These are phyloP conservation scores for Alternaria brassicae DNA, from an alignment of 2,329 filamentous ascomycete genomes.

Conservation along the genomic window DNA sequence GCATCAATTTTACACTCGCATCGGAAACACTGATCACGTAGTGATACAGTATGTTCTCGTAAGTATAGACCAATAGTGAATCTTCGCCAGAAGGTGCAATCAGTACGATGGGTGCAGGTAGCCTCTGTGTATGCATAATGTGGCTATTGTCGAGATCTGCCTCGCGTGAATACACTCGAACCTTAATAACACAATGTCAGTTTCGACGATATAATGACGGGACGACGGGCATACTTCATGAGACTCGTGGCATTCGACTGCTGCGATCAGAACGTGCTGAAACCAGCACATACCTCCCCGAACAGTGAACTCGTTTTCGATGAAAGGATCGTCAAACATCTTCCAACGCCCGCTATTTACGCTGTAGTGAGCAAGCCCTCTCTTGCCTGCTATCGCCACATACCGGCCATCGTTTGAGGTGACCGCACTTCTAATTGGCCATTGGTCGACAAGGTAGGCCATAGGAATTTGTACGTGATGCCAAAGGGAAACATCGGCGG, in stretches of 20 bases:
- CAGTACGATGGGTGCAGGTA: constrained; percentile 87
- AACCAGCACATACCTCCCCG: constrained; percentile 99
- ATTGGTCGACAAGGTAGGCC: constrained; percentile 86
- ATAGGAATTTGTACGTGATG: constrained; percentile 87
- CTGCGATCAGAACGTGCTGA: constrained; percentile 90
- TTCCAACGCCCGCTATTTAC: constrained; percentile 95
- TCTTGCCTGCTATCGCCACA: constrained; percentile 90
- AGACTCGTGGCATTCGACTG: constrained; percentile 82
- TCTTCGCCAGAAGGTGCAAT: constrained; percentile 90
- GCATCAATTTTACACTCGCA: constrained; percentile 77
- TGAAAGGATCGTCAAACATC: constrained; percentile 79
- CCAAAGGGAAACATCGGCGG: constrained; percentile 93
- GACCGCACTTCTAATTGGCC: constrained; percentile 87
- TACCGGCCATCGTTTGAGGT: constrained; percentile 93
- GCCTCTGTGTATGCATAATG: constrained; percentile 75
- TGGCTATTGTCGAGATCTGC: constrained; percentile 75
- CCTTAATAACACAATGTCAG: constrained; percentile 47
- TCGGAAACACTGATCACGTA: constrained; percentile 81
- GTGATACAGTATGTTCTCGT: constrained; percentile 94
- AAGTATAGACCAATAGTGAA: constrained; percentile 93
- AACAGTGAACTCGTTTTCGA: constrained; percentile 91
- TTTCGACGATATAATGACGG: neutral
- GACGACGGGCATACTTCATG: constrained; percentile 66
- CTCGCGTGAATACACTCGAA: constrained; percentile 93
- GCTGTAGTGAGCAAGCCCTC: constrained; percentile 94